phyloP scores from a whole-genome alignment of 106 monocot species.

The Apostasia ramifera region DNA sequence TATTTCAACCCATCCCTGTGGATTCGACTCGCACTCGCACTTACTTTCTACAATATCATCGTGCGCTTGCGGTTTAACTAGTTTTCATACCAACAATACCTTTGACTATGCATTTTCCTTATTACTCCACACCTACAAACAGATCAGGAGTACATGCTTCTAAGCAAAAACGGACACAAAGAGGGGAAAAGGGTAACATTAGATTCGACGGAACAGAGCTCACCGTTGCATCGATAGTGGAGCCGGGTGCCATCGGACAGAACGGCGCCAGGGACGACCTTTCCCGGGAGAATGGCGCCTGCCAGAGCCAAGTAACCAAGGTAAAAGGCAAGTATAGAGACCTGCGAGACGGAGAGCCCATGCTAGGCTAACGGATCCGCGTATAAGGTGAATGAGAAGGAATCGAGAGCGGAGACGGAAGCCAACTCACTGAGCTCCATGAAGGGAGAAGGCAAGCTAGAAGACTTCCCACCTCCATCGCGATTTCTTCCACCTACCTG shows the following conservation, averaged over 20 bases:
- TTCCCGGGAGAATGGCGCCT: slow-evolving; percentile 69
- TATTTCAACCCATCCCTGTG: no score
- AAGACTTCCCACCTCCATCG: slow-evolving; percentile 3
- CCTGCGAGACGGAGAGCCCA: slow-evolving; percentile 25
- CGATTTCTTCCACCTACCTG: background rate
- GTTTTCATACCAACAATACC: no score
- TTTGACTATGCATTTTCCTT: no score
- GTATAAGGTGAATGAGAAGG: background rate
- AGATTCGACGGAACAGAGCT: background rate
- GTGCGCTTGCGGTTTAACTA: no score
- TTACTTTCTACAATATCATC: no score
- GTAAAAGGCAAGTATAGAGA: slow-evolving; percentile 40
- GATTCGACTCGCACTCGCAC: no score
- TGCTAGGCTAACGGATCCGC: background rate
- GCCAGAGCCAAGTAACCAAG: slow-evolving; percentile 56
- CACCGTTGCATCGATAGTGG: slow-evolving; percentile 84
- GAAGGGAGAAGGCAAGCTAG: slow-evolving; percentile 1
- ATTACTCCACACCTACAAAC: no score
- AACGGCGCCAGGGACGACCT: slow-evolving; percentile 63
- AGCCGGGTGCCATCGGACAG: slow-evolving; percentile 79
- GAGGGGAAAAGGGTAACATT: background rate
- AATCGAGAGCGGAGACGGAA: background rate
- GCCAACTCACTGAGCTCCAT: slow-evolving; percentile 4
- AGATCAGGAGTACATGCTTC: no score
- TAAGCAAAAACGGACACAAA: background rate